These are phyloP conservation scores for Oryza punctata DNA, from an alignment of 176 grass and related monocot genomes.

Conservation along the genomic window DNA sequence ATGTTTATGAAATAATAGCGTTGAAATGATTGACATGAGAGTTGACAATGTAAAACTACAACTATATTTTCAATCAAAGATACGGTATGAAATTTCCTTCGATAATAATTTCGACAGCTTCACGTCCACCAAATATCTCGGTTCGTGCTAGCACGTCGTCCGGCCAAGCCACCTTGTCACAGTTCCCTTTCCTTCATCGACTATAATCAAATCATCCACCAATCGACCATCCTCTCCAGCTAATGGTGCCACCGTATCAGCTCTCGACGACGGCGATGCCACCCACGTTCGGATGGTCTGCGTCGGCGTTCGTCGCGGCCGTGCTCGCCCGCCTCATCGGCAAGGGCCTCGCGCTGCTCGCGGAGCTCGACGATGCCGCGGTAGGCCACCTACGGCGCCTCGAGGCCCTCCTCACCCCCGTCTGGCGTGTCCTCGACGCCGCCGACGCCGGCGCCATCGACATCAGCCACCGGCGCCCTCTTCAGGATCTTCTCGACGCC, in stretches of 20 bases:
- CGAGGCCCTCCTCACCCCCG: constrained; percentile 40
- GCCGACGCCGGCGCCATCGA: constrained; percentile 47
- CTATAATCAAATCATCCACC: neutral
- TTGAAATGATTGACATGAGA: no score
- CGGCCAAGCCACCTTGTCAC: neutral
- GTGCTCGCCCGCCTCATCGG: constrained; percentile 46
- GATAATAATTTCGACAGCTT: neutral
- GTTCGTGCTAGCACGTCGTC: neutral
- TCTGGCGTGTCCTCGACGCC: constrained; percentile 46
- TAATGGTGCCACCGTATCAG: constrained; percentile 26
- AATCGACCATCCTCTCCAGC: neutral
- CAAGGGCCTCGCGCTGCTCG: constrained; percentile 16
- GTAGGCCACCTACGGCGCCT: constrained; percentile 45
- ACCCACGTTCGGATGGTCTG: constrained; percentile 14
- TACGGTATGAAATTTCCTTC: neutral
- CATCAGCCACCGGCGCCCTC: constrained; percentile 14
- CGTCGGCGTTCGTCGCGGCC: constrained; percentile 41
- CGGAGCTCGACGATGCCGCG: constrained; percentile 31
- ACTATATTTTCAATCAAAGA: neutral
- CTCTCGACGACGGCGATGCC: neutral
- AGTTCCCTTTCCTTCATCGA: neutral
- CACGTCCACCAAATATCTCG: neutral
- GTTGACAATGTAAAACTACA: neutral
- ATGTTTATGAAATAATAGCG: no score
- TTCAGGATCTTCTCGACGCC: constrained; percentile 46